These are phyloP conservation scores for Tolypocladium pustulatum DNA, from an alignment of 2,329 filamentous ascomycete species.

Conservation along the genomic window DNA sequence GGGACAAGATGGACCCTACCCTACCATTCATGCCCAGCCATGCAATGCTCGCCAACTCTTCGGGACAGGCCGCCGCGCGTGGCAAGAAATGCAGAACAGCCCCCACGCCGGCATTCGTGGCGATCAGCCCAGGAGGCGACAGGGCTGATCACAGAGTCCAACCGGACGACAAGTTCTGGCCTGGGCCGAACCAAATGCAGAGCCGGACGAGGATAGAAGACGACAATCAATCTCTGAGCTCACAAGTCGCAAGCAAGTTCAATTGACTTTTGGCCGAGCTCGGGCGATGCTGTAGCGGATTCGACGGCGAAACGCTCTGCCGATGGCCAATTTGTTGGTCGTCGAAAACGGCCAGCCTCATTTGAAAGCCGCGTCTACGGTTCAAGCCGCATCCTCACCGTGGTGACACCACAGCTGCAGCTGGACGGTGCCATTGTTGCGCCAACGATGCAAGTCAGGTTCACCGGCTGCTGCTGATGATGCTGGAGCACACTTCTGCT, in stretches of 20 bases:
- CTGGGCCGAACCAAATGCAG: too few species aligned
- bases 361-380: not conserved
- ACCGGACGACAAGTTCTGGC: not conserved
- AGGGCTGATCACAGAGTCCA: not conserved
- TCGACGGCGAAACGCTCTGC: not conserved
- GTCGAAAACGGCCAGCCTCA: not conserved
- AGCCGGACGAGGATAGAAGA: too few species aligned
- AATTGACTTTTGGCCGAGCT: not conserved
- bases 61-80: not conserved
- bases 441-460: not conserved
- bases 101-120: not conserved
- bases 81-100: not conserved
- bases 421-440: not conserved
- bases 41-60: not conserved
- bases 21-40: not conserved
- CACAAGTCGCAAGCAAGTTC: too few species aligned
- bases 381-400: not conserved
- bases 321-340: not conserved
- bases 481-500: not conserved
- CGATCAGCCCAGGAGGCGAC: not conserved
- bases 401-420: not conserved
- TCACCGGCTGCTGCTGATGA: not conserved
- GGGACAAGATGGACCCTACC: too few species aligned
- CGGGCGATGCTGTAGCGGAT: not conserved
- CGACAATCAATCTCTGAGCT: not conserved